A percentile compares a stretch with the other conserved stretches of the same genome.
phyloP scores from a whole-genome alignment of 2,329 filamentous ascomycete species.

The Verruconis gallopava region DNA sequence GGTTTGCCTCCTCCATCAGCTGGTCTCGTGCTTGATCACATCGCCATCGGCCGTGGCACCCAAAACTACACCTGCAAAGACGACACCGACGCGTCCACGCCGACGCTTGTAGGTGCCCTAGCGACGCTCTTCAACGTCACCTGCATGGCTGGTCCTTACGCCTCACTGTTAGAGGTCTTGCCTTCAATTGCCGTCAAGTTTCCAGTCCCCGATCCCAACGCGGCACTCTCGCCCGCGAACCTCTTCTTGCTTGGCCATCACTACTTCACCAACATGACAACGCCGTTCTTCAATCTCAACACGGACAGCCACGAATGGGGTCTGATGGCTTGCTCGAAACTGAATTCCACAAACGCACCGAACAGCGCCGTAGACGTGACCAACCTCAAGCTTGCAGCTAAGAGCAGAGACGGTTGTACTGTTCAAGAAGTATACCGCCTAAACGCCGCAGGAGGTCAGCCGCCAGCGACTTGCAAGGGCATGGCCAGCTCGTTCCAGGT shows the following conservation, averaged over 20 bases:
- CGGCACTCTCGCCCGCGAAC: constrained; percentile 40
- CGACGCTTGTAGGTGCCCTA: constrained; percentile 57
- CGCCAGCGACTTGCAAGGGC: constrained; percentile 60
- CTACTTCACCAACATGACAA: constrained; percentile 55
- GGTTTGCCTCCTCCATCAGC: constrained; percentile 45
- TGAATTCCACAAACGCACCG: constrained; percentile 50
- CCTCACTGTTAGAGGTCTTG: constrained; percentile 51
- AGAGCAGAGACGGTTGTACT: constrained; percentile 36
- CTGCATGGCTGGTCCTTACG: constrained; percentile 60
- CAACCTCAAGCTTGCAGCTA: constrained; percentile 59
- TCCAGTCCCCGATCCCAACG: constrained; percentile 35
- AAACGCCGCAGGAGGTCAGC: constrained; percentile 66
- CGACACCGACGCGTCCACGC: constrained; percentile 43
- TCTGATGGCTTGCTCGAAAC: constrained; percentile 52
- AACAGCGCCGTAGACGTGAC: constrained; percentile 52
- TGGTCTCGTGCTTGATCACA: constrained; percentile 56
- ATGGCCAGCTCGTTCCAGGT: constrained; percentile 53
- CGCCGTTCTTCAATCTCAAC: constrained; percentile 71
- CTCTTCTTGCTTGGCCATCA: constrained; percentile 61
- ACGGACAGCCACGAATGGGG: constrained; percentile 39
- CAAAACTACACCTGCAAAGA: constrained; percentile 84
- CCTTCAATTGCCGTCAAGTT: constrained; percentile 57
- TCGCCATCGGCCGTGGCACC: constrained; percentile 76
- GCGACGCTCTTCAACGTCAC: constrained; percentile 81
- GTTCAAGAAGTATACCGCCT: constrained; percentile 72